phyloP scores from a whole-genome alignment of 257 asterid genomes.

The Solanum habrochaites region DNA sequence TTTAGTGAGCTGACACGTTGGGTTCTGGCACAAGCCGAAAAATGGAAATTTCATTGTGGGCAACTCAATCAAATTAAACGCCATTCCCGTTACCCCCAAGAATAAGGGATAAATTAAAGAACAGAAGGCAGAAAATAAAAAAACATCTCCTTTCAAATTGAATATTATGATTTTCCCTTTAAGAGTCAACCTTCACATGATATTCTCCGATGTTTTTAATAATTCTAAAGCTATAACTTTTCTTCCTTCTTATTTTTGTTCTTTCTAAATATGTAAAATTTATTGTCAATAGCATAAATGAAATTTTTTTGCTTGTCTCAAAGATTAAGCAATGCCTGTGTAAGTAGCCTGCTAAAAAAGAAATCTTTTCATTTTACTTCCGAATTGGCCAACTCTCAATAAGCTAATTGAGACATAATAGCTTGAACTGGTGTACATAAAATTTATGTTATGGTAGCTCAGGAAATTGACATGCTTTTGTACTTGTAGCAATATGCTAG shows the following conservation, averaged over 20 bases:
- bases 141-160: not conserved
- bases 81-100: not conserved
- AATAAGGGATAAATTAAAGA: not conserved
- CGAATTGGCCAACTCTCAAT: not conserved
- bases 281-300: not conserved
- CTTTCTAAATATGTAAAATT: not conserved
- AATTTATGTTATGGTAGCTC: not conserved
- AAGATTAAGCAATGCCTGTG: not conserved
- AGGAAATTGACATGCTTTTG: not conserved
- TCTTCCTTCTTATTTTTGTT: not conserved
- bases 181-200: not conserved
- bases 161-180: not conserved
- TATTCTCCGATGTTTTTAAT: not conserved
- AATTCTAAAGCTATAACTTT: not conserved
- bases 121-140: not conserved
- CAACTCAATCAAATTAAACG: not conserved
- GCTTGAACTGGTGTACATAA: not conserved
- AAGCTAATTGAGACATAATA: not conserved
- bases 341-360: not conserved
- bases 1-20: not conserved
- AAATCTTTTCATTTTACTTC: not conserved
- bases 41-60: not conserved
- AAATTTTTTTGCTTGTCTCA: not conserved
- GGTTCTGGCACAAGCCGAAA: not conserved
- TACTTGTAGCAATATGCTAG: slow-evolving; percentile 38